Conservation (phyloP, 331 rosid genomes). For the Arachis monticola region DNA sequence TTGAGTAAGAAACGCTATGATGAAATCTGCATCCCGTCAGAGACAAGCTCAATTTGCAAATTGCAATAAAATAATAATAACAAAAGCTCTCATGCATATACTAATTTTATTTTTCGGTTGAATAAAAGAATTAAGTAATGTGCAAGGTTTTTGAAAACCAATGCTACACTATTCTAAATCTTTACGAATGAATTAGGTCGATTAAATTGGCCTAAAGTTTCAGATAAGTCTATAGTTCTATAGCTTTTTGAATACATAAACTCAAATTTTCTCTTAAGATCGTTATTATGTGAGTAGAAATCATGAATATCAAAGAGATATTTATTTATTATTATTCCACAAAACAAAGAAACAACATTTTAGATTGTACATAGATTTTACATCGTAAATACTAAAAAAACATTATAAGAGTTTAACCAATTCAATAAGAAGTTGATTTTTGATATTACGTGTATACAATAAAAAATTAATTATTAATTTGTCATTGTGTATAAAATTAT, state of each 20-base stretch:
- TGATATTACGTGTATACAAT: too few relatives aligned
- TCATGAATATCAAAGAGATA: not conserved
- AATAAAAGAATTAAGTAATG: not conserved
- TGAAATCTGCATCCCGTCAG: conserved; percentile 53
- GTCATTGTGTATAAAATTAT: too few relatives aligned
- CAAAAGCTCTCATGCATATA: not conserved
- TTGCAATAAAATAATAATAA: not conserved
- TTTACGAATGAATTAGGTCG: not conserved
- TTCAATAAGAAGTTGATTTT: too few relatives aligned
- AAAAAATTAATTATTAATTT: too few relatives aligned
- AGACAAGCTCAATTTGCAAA: conserved; percentile 15
- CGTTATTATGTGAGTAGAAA: not conserved
- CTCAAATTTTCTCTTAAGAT: not conserved
- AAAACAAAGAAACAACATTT: not conserved
- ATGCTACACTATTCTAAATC: not conserved
- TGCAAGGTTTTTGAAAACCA: not conserved
- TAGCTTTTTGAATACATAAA: not conserved
- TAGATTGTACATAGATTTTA: too few relatives aligned
- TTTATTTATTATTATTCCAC: not conserved
- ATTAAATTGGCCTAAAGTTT: not conserved
- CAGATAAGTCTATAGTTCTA: not conserved
- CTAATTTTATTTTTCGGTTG: conserved; percentile 31
- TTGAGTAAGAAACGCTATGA: conserved; percentile 21
- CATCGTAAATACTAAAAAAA: not conserved
- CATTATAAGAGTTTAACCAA: too few relatives aligned